A percentile compares a stretch with the other conserved stretches of the same genome.
phyloP scores from a whole-genome alignment of 2,329 filamentous ascomycete genomes.

The Colletotrichum sublineola region DNA sequence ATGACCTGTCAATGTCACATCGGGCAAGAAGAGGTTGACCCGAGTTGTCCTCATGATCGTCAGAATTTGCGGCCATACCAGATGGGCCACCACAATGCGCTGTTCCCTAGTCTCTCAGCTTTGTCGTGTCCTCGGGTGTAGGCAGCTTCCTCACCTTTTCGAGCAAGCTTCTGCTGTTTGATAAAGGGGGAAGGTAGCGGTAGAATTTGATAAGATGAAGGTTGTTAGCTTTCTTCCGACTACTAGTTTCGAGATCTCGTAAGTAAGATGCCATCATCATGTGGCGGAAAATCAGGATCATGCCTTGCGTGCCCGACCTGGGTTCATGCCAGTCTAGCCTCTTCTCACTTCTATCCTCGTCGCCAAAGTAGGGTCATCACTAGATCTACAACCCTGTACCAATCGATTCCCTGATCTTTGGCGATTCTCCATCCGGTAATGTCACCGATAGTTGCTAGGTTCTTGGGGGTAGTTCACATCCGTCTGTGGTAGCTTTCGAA shows the following conservation, averaged over 20 bases:
- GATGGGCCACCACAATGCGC: neutral
- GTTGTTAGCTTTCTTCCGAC: neutral
- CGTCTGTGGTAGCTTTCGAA: conserved; percentile 26
- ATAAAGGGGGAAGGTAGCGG: neutral
- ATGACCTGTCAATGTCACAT: conserved; percentile 3
- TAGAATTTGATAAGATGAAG: neutral
- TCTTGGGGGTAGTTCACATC: conserved; percentile 19
- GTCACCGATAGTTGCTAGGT: conserved; percentile 21
- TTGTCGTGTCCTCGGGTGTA: neutral
- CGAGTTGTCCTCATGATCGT: conserved; percentile 4
- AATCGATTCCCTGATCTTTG: neutral
- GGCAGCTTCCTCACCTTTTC: neutral
- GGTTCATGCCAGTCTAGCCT: neutral
- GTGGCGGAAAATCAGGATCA: neutral
- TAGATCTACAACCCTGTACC: neutral
- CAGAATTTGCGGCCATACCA: neutral
- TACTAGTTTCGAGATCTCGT: neutral
- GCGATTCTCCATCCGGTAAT: conserved; percentile 27
- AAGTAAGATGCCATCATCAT: neutral
- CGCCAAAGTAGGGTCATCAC: neutral
- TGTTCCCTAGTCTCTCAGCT: neutral
- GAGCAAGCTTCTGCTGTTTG: neutral
- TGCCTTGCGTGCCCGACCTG: neutral
- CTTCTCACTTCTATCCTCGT: neutral
- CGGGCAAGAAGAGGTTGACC: neutral